Evolutionary conservation across 768 basidiomycete species (phyloP), one percentile per base, ranked within the genome.

Genomic region (Russula ochroleuca): DNA sequence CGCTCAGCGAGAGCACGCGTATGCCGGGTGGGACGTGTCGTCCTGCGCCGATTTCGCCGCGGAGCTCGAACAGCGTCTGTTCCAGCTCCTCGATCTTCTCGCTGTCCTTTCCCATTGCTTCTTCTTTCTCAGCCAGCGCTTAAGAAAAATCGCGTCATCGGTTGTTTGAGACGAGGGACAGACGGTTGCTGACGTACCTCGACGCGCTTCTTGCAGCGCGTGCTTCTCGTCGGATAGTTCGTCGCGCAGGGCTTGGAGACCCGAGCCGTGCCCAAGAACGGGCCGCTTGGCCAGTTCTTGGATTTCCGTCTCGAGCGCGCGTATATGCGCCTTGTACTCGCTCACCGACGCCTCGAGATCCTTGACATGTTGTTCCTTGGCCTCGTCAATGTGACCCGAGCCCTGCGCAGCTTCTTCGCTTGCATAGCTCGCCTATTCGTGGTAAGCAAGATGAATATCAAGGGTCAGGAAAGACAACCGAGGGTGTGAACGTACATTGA

Each of bases 41-140:
- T 4, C 91, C 92, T 0, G 81, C 83, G 0, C 85, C 90, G 31
- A 92, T 85, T 72, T 89, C 85, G 0, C 90, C 90, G 3, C 81
- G 76, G 2, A 92, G 79, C 58, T 93, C 89, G 70, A 90, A 92
- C 9, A 94, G 80, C 11, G 80, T 78, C 71, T 93, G 92, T 69
- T 91, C 88, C 41, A 92, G 79, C n/a, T 77, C 71, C 28, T 92
- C 90, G 38, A 90, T 83, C 71, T 80, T 80, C 56, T 78, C 78
- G 1, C 80, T 74, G 17, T 82, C 78, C 43, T 73, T 65, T 52
- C 78, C 75, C 43, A 71, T 62, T 43, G 73, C 75, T 0, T 71
- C 67, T 35, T 77, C 74, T 0, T 76, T 74, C 56, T 77, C 73
- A 28, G 79, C 72, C 25, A 86, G 77, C 17, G 78, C 85, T 88